Base-by-base conservation (phyloP, 345 rosid genomes). In the Ailanthus altissimus region DNA sequence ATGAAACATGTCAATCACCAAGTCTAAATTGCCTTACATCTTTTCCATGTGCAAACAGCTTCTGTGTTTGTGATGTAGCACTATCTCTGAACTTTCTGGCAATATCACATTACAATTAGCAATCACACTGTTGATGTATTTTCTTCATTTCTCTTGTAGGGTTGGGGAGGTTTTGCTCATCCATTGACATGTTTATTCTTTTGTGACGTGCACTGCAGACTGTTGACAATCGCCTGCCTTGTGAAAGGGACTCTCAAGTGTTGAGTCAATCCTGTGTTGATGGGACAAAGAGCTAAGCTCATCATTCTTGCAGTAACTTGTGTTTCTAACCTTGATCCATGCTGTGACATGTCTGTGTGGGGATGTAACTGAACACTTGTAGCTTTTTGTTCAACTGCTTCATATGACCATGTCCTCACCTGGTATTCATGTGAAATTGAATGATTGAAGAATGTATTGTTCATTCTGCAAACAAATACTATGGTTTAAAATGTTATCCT, bases 271-370 rank as follows among this genome's bases (percentile, higher is more conserved):
- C 25, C 11, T 20, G 14, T 26, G 25, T 46, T 70, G 74, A 70
- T 64, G 38, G 75, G 72, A 64, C 73, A 42, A 25, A 36, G 60
- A 74, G 54, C 61, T 76, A 64, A 42, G 61, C 82, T 74, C 67
- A 26, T 67, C 74, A 38, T 68, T 80, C 57, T 38, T 46, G 82
- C 46, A 70, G 77, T 77, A 72, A 68, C 80, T 61, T 63, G 58
- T 72, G 79, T 42, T 73, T 61, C 67, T 60, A 70, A 81, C 79
- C 77, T n/a, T 77, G 69, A 74, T 58, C 40, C 51, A 73, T 76
- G 69, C 66, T 81, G 40, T 68, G 50, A 69, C 70, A 59, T 54
- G 36, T 76, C 26, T 71, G 77, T 23, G 56, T 51, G 78, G 70
- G 73, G 74, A 74, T 61, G 65, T 20, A 58, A 72, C 60, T 28